A percentile compares a stretch with the other conserved stretches of the same genome.
Evolutionary conservation across 2,329 filamentous ascomycete species (phyloP).

Genomic region (Aquanectria penicillioides): DNA sequence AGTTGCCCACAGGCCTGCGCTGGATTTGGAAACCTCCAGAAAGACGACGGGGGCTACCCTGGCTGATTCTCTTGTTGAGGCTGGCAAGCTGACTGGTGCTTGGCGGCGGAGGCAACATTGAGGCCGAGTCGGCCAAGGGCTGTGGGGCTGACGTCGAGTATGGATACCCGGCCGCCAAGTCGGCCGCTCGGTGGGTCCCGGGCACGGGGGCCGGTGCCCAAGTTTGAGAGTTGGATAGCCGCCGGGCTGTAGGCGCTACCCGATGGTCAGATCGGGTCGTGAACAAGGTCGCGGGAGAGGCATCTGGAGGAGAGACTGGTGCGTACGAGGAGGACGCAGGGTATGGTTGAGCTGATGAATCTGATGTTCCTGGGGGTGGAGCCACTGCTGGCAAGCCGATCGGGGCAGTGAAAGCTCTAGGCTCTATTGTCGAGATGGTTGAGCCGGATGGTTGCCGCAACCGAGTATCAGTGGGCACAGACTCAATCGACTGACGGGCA

Average conservation of each 20-base stretch:
- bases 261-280: constrained; percentile 21
- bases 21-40: constrained; percentile 56
- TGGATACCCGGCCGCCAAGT: constrained; percentile 47
- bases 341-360: constrained; percentile 15
- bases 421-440: constrained; percentile 21
- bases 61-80: constrained; percentile 50
- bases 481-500: constrained; percentile 8
- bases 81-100: constrained; percentile 52
- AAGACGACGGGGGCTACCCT: constrained; percentile 51
- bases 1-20: constrained; percentile 52
- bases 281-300: constrained; percentile 37
- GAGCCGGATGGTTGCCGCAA: constrained; percentile 29
- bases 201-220: constrained; percentile 55
- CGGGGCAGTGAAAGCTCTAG: constrained; percentile 28
- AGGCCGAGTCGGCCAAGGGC: constrained; percentile 45
- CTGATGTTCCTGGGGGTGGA: constrained; percentile 19
- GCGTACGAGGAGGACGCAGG: constrained; percentile 21
- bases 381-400: constrained; percentile 9
- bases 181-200: constrained; percentile 35
- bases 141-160: constrained; percentile 53
- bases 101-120: constrained; percentile 51
- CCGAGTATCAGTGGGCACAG: constrained; percentile 11
- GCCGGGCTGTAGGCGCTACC: constrained; percentile 37
- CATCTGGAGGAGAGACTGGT: constrained; percentile 44
- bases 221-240: constrained; percentile 51